phyloP scores from a whole-genome alignment of 805 yeast genomes.

The Metschnikowia vanudenii region DNA sequence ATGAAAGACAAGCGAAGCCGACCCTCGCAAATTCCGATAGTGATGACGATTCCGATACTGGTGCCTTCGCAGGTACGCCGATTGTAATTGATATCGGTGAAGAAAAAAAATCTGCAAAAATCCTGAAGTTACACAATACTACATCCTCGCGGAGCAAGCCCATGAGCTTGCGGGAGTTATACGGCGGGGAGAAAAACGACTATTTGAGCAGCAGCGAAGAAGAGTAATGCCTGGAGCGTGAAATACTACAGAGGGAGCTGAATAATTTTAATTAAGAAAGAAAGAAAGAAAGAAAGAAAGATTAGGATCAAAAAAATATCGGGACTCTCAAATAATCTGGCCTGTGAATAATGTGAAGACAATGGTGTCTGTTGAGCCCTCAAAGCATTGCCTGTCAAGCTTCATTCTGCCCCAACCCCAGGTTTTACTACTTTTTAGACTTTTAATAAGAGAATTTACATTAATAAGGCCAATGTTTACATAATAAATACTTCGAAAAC shows the following conservation, averaged over 20 bases:
- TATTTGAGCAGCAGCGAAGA: constrained; percentile 36
- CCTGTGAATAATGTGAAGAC: too few relatives aligned
- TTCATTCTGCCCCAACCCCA: too few relatives aligned
- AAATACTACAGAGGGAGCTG: neutral
- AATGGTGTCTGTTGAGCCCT: too few relatives aligned
- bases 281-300: neutral
- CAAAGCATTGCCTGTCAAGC: too few relatives aligned
- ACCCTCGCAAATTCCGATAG: constrained; percentile 13
- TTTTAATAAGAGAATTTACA: too few relatives aligned
- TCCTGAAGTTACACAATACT: constrained; percentile 5
- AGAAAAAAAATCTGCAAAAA: constrained; percentile 14
- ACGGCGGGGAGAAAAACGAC: constrained; percentile 29
- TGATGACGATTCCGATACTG: constrained; percentile 29
- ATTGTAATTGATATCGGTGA: constrained; percentile 28
- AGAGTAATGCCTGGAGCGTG: constrained; percentile 15
- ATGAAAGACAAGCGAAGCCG: constrained; percentile 18
- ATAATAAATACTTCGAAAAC: too few relatives aligned
- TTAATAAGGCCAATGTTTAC: too few relatives aligned
- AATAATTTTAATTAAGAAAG: neutral
- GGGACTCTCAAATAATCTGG: too few relatives aligned
- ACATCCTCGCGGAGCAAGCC: constrained; percentile 25
- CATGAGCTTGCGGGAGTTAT: constrained; percentile 39
- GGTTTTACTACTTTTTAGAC: too few relatives aligned
- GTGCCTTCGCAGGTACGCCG: constrained; percentile 24
- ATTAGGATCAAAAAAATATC: neutral